Evolutionary conservation across 768 basidiomycete species (phyloP), one percentile per base, ranked within the genome.

Genomic region (Rhizopogon vesiculosus): DNA sequence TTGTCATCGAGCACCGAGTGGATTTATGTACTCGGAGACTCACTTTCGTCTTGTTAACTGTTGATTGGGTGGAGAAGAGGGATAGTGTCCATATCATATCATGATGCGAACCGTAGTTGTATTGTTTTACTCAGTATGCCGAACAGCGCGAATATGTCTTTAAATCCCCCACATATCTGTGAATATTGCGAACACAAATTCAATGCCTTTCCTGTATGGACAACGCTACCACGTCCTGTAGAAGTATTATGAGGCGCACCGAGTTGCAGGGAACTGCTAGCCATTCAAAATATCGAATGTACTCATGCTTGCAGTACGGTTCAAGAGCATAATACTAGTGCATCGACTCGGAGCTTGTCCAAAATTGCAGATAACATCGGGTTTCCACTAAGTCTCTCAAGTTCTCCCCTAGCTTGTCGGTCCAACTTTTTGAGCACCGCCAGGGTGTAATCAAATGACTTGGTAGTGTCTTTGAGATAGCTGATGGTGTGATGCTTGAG

Each of bases 401-500:
- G 82, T 71, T 94, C 92, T 1, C 67, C 74, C 7, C 78, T 62
- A 0, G 85, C 84, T 22, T 58, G 59, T 16, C 22, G 38, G 18
- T 60, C 56, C 42, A 60, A 39, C 12, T 53, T 51, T 3, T 29
- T 16, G 12, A 79, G 62, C 2, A 95, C 91, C 0, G 69, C 65
- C 4, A 83, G 69, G 0, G 93, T 95, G 69, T 95, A 96, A 3
- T 81, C 86, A 62, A 93, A 93, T 0, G 88, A 90, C 51, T 81
- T 75, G 0, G 92, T 96, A 25, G 77, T 76, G 28, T 82, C 70
- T 44, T 76, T 77, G 59, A 97, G 81, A 67, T 94, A 93, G 15
- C 77, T 69, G 53, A 97, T 91, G 1, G 85, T 81, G 66, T 91
- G 85, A 1, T 69, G 69, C 67, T 96, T 96, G 42, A 91, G 76